Base-by-base conservation (phyloP, 169 alveolate species). In the Eimeria sp. region DNA sequence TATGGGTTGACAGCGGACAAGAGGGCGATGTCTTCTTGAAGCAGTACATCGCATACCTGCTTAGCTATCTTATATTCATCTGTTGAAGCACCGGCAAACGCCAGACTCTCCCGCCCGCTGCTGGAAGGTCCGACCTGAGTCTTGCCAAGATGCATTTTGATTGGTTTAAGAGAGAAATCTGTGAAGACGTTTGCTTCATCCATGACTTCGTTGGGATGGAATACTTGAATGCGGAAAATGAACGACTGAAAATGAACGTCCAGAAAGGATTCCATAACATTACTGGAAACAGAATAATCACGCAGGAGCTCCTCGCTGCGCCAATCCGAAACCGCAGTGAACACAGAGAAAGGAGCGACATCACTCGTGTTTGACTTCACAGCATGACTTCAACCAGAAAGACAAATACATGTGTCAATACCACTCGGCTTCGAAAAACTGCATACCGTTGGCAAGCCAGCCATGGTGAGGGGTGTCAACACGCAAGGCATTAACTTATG, bases 121-220 rank as follows among this genome's bases (percentile, higher is more conserved):
- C 77, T 23, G 23, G 74, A 46, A 64, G 71, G 58, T 40, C 64
- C 95, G 58, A 71, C 23, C 72, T 43, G 40, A 2, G 68, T 4
- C 87, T 71, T 89, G 30, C 88, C 95, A 2, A 71, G 87, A 52
- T 72, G 87, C 52, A 66, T 8, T 30, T 27, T 89, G 68, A 71
- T 54, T 64, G 87, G 95, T 49, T 89, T 89, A 23, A 71, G 87
- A 10, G 95, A 68, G 71, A 72, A 72, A 66, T 89, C 76, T 30
- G 95, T 89, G 62, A 89, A 68, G 72, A 71, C 49, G 52, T 68
- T 72, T 25, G 95, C 95, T 30, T 71, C 87, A 25, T 72, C 95
- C 95, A 68, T 72, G 27, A 85, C 96, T 30, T 95, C 96, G 71
- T 72, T 71, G 6, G 96, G 96, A 40, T 95, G 96, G 58, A 95